Base-by-base conservation (phyloP, 2,329 filamentous ascomycete species). In the Cordyceps javanica region DNA sequence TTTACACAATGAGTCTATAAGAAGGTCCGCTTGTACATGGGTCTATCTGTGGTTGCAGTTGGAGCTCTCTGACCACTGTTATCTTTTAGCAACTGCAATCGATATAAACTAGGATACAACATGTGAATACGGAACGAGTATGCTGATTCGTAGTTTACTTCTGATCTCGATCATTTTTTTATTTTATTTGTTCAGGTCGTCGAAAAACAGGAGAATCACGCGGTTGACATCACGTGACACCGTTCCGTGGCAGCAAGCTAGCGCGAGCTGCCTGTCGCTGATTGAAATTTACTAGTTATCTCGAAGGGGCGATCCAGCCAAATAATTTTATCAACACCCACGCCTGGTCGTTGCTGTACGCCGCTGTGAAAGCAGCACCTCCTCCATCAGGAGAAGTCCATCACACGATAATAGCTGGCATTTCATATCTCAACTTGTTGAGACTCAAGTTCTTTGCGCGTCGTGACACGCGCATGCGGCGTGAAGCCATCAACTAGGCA, bases 231-330 rank as follows among this genome's bases (percentile, higher is more conserved):
- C 57, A 59, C 57, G 57, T 59, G 57, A 59, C n/a, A n/a, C 3
- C 30, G 30, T 11, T 30, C 36, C 34, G 10, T 38, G 21, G 42
- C 14, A 16, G 51, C 21, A 39, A 44, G 57, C 57, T 59, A 51
- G 51, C 44, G 57, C 51, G 46, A 57, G 52, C 39, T 46, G 42
- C 32, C 19, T 53, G 42, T 48, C 42, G 21, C 41, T 50, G 45
- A 51, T 51, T 11, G 68, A 69, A 73, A 73, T 68, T 71, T 73
- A 66, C 70, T 63, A n/a, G n/a, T n/a, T n/a, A 28, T 38, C 38
- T 39, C 26, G 16, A 44, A 55, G 44, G 50, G 45, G 51, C 51
- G 51, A 51, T 53, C 36, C 32, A 46, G 45, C 57, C 51, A 51
- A 55, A 41, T 34, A 36, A 52, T 42, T 62, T 55, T 62, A 66